A percentile compares a stretch with the other conserved stretches of the same genome.
Conservation (phyloP, 192 early-diverging fungal genomes). For the Kickxella alabastrina region DNA sequence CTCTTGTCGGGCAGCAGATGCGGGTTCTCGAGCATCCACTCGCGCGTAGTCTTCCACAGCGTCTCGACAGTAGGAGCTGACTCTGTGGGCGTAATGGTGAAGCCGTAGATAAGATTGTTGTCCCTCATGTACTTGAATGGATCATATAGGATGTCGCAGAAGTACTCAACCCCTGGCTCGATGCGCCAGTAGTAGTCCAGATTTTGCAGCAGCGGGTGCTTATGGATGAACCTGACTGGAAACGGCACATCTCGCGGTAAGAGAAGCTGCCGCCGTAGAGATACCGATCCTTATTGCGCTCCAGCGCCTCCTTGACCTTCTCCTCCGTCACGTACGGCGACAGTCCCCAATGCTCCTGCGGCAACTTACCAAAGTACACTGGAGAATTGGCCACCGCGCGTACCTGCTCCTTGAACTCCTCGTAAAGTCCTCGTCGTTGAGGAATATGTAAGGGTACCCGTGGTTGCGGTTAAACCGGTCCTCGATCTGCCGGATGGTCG, state of each 20-base stretch:
- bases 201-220: slow-evolving; percentile 53
- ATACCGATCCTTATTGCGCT: slow-evolving; percentile 49
- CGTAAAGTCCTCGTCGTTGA: slow-evolving; percentile 69
- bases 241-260: slow-evolving; percentile 54
- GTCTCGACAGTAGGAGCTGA: slow-evolving; percentile 51
- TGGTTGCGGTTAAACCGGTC: slow-evolving; percentile 64
- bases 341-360: slow-evolving; percentile 66
- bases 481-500: slow-evolving; percentile 66
- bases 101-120: slow-evolving; percentile 51
- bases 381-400: slow-evolving; percentile 53
- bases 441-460: slow-evolving; percentile 66
- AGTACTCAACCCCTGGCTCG: slow-evolving; percentile 53
- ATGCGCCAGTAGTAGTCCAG: slow-evolving; percentile 60
- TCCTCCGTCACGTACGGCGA: slow-evolving; percentile 66
- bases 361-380: slow-evolving; percentile 62
- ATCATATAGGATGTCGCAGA: slow-evolving; percentile 53
- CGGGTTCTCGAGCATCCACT: slow-evolving; percentile 54
- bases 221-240: slow-evolving; percentile 52
- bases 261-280: slow-evolving; percentile 65
- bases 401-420: slow-evolving; percentile 54
- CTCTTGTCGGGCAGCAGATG: slow-evolving; percentile 53
- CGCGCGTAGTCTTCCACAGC: slow-evolving; percentile 46
- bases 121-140: slow-evolving; percentile 57
- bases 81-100: slow-evolving; percentile 53
- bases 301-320: slow-evolving; percentile 49